Conservation (phyloP, 1,139 yeast species). For the Taiozyma onychis region DNA sequence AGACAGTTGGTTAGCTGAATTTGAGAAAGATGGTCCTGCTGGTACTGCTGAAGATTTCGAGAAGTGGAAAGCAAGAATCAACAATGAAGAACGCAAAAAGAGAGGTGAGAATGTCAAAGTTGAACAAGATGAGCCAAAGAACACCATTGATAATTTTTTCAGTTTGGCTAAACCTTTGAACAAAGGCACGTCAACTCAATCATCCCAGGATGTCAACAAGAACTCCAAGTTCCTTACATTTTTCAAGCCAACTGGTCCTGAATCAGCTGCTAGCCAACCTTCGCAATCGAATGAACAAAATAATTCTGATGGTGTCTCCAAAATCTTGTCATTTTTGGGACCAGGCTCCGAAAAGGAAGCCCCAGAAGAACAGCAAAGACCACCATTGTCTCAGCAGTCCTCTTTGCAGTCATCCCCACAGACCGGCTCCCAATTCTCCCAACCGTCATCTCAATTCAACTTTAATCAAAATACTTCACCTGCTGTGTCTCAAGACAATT, state of each 20-base stretch:
- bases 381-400: conserved; percentile 6
- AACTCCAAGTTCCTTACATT: conserved; percentile 46
- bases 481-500: neutral
- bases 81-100: conserved; percentile 47
- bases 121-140: conserved; percentile 25
- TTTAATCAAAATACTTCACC: conserved; percentile 1
- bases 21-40: conserved; percentile 31
- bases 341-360: neutral
- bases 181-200: conserved; percentile 7
- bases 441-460: conserved; percentile 11
- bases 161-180: conserved; percentile 28
- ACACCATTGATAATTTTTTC: conserved; percentile 49
- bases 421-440: conserved; percentile 2
- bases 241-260: conserved; percentile 26
- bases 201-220: conserved; percentile 20
- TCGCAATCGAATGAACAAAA: conserved; percentile 5
- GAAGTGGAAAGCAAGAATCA: conserved; percentile 61
- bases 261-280: neutral
- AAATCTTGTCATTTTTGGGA: conserved; percentile 19
- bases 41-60: conserved; percentile 68
- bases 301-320: conserved; percentile 17
- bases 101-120: conserved; percentile 37
- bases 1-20: conserved; percentile 45
- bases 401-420: conserved; percentile 11
- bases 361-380: neutral